Conservation (phyloP, 345 rosid species). For the Crucihimalaya himalaica region DNA sequence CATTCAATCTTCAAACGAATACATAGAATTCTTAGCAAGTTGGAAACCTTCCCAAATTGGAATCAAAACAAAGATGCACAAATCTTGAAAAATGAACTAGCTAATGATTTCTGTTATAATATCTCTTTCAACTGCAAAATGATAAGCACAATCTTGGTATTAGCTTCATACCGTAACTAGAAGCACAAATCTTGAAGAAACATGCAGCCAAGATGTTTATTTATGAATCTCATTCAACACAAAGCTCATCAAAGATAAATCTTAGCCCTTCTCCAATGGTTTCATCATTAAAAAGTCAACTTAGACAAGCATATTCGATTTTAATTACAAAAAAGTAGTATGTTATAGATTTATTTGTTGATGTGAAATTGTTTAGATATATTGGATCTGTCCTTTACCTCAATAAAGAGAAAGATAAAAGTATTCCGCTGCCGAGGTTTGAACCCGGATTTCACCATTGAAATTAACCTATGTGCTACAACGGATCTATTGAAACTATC, state of each 20-base stretch:
- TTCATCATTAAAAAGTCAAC: background rate
- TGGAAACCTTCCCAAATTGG: too few relatives aligned
- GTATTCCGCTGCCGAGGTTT: background rate
- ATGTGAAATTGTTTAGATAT: too few relatives aligned
- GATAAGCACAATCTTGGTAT: slow-evolving; percentile 1
- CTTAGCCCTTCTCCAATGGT: too few relatives aligned
- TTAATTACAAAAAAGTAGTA: background rate
- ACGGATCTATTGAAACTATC: background rate
- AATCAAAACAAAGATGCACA: too few relatives aligned
- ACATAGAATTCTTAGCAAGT: background rate
- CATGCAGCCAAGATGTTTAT: slow-evolving; percentile 68
- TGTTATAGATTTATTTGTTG: too few relatives aligned
- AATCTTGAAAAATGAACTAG: too few relatives aligned
- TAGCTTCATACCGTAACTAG: slow-evolving; percentile 54
- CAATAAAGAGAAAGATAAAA: background rate
- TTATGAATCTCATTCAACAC: slow-evolving; percentile 64
- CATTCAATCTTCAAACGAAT: too few relatives aligned
- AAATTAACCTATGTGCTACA: background rate
- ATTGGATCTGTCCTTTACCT: background rate
- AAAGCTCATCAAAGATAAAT: slow-evolving; percentile 25
- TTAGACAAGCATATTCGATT: background rate
- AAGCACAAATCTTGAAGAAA: slow-evolving; percentile 67
- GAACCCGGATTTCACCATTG: slow-evolving; percentile 1
- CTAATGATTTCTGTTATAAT: too few relatives aligned
- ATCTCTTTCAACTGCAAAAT: slow-evolving; percentile 5